Evolutionary conservation across 2,329 filamentous ascomycete species (phyloP).

Genomic region (Arthrobotrys conoides): DNA sequence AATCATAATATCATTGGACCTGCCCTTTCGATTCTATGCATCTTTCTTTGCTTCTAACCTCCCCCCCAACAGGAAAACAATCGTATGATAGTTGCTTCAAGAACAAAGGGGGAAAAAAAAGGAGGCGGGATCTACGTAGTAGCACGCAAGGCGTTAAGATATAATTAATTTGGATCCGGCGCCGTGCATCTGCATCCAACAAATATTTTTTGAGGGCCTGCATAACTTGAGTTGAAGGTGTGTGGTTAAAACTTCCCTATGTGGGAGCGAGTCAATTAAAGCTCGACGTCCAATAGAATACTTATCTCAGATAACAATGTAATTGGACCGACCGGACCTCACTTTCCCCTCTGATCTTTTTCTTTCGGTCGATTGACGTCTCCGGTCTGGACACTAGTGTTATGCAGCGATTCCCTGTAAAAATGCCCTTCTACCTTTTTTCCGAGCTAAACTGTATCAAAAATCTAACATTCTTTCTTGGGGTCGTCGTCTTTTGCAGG

Average conservation of each 20-base stretch:
- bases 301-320: constrained; percentile 32
- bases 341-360: constrained; percentile 4
- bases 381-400: background rate
- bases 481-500: no score
- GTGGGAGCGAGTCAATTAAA: background rate
- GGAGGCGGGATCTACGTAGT: constrained; percentile 10
- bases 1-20: constrained; percentile 5
- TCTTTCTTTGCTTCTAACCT: background rate
- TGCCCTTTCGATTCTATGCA: background rate
- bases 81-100: constrained; percentile 28
- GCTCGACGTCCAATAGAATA: constrained; percentile 13
- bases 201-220: constrained; percentile 15
- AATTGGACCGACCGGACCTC: constrained; percentile 24
- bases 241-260: constrained; percentile 33
- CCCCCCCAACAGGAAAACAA: background rate
- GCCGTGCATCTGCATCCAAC: constrained; percentile 30
- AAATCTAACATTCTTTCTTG: background rate
- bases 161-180: constrained; percentile 23
- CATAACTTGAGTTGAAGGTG: constrained; percentile 21
- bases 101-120: background rate
- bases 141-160: background rate
- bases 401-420: constrained; percentile 7
- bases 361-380: constrained; percentile 12
- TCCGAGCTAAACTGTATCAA: background rate
- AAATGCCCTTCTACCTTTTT: constrained; percentile 3